A percentile compares a stretch with the other conserved stretches of the same genome.
Evolutionary conservation across 306 rosid genomes (phyloP).

Genomic region (Acacia acuminata): DNA sequence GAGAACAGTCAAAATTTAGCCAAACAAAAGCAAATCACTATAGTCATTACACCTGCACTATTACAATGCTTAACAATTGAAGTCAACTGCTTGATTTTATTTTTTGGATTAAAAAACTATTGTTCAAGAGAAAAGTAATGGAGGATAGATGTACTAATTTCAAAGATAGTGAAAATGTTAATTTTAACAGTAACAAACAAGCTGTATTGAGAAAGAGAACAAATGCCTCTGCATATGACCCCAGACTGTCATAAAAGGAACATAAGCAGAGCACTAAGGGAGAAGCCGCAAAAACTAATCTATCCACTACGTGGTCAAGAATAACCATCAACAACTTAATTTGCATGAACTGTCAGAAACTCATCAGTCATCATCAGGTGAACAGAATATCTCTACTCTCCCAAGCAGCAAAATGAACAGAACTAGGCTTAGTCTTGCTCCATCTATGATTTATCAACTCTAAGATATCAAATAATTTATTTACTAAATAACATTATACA

Average conservation of each 20-base stretch:
- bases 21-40: background rate
- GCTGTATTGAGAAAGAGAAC: background rate
- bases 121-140: background rate
- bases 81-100: background rate
- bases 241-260: background rate
- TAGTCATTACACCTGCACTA: background rate
- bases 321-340: background rate
- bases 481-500: background rate
- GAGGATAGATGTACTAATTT: background rate
- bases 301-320: background rate
- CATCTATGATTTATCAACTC: background rate
- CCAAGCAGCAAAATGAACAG: background rate
- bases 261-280: background rate
- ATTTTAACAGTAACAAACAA: background rate
- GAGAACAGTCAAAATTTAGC: constrained; percentile 43
- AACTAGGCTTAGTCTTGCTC: background rate
- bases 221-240: background rate
- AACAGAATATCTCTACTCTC: background rate
- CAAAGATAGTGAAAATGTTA: background rate
- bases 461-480: background rate
- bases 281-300: background rate
- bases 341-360: background rate
- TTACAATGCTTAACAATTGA: background rate
- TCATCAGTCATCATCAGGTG: background rate
- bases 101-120: background rate